Evolutionary conservation across 805 yeast species (phyloP).

Genomic region (Wickerhamiella siamensis): DNA sequence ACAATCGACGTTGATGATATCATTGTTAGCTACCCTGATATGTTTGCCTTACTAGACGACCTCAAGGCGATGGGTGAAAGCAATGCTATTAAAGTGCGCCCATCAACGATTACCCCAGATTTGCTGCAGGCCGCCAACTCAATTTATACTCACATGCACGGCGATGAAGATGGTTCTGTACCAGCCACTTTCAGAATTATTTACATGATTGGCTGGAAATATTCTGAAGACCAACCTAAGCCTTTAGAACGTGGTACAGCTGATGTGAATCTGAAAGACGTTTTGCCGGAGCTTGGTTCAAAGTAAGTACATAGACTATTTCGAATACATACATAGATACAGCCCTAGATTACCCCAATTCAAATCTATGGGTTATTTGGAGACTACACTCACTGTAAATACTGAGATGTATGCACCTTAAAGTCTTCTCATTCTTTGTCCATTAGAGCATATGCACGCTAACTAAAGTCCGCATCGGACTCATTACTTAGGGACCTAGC

Average conservation of each 20-base stretch:
- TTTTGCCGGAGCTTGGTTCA: slow-evolving; percentile 21
- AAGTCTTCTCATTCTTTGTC: too few species aligned
- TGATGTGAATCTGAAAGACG: slow-evolving; percentile 52
- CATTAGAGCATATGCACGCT: too few species aligned
- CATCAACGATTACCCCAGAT: slow-evolving; percentile 39
- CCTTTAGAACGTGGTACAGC: slow-evolving; percentile 65
- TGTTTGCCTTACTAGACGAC: slow-evolving; percentile 52
- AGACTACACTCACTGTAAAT: too few species aligned
- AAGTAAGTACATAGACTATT: too few species aligned
- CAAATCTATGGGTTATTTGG: too few species aligned
- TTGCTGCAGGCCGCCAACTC: slow-evolving; percentile 62
- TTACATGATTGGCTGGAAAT: slow-evolving; percentile 84
- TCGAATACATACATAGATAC: too few species aligned
- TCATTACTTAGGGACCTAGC: too few species aligned
- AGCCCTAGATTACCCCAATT: too few species aligned
- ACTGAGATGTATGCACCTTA: too few species aligned
- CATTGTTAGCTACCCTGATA: slow-evolving; percentile 62
- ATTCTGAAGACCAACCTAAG: slow-evolving; percentile 50
- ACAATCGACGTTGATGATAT: slow-evolving; percentile 78
- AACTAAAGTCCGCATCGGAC: too few species aligned
- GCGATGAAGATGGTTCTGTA: slow-evolving; percentile 42
- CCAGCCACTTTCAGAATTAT: slow-evolving; percentile 72
- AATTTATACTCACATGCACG: slow-evolving; percentile 58
- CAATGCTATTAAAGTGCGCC: slow-evolving; percentile 39
- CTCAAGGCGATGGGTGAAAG: slow-evolving; percentile 75